Evolutionary conservation across 257 asterid genomes (phyloP), one percentile per base, ranked within the genome.

Genomic region (Solanum pennellii): DNA sequence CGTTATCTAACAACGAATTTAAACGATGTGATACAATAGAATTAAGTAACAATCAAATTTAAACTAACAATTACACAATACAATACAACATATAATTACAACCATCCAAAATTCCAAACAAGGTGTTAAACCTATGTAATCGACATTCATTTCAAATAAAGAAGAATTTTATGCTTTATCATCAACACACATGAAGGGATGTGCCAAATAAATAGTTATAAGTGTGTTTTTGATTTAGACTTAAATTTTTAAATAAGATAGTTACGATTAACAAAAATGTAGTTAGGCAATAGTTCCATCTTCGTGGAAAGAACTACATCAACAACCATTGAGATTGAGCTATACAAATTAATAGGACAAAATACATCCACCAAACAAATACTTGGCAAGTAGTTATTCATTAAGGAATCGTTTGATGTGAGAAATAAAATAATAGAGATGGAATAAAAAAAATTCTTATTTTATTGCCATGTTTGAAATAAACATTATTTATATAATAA

Each of bases 351-450:
- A 69, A 33, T 71, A 71, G 83, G 39, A 44, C 60, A 25, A 44
- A 42, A 77, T 44, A n/a, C 23, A 80, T 80, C 18, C 42, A 39
- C 16, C 59, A 79, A 79, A 47, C 21, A 45, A 25, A 15, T 45
- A 80, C 41, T 47, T 80, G 39, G 39, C 83, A 44, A 44, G 84
- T 44, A 37, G 84, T 25, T 18, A 25, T 77, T 25, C 84, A 39
- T 35, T 23, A 3, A 33, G 4, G 35, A 1, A 0, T 33, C 1
- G 35, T 3, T 33, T 33, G 1, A 4, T 33, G 4, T 33, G 0
- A n/a, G n/a, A n/a, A n/a, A n/a, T n/a, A n/a, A n/a, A n/a, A 33
- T 33, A 33, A 33, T 33, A 33, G 35, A 0, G 1, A 33, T 3
- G 1, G 0, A 33, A 3, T 33, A 33, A 33, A 33, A 33, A 33